phyloP scores from a whole-genome alignment of 768 basidiomycete genomes.

The Lactifluus echinatus region DNA sequence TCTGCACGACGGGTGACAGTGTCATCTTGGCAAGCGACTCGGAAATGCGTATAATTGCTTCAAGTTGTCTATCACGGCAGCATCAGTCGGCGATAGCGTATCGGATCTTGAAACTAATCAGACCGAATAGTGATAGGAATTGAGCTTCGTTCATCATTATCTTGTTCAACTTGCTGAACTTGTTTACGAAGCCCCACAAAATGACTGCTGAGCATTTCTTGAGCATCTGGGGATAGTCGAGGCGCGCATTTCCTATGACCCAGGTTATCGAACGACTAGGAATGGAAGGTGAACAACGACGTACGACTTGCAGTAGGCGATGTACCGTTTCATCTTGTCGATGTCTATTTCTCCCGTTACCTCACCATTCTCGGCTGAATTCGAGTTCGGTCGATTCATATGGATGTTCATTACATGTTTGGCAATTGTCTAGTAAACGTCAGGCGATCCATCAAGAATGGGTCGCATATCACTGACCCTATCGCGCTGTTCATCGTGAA shows the following conservation, averaged over 20 bases:
- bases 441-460: neutral
- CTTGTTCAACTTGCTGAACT: conserved; percentile 90
- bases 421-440: conserved; percentile 71
- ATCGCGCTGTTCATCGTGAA: conserved; percentile 92
- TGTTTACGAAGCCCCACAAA: conserved; percentile 90
- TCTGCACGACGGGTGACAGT: conserved; percentile 74
- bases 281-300: conserved; percentile 15
- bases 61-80: conserved; percentile 60
- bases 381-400: conserved; percentile 80
- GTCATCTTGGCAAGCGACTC: conserved; percentile 95
- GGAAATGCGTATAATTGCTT: conserved; percentile 98
- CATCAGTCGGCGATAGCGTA: conserved; percentile 5
- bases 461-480: conserved; percentile 41
- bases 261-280: neutral
- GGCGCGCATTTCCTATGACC: conserved; percentile 85
- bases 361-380: conserved; percentile 52
- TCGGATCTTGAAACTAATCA: conserved; percentile 23
- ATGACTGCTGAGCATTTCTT: conserved; percentile 93
- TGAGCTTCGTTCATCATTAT: conserved; percentile 95
- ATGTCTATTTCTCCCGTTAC: conserved; percentile 84
- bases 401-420: conserved; percentile 98
- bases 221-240: conserved; percentile 83
- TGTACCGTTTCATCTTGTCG: conserved; percentile 97
- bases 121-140: conserved; percentile 98
- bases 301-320: conserved; percentile 92